Conservation (phyloP, 1,139 yeast genomes). For the Candida sojae region DNA sequence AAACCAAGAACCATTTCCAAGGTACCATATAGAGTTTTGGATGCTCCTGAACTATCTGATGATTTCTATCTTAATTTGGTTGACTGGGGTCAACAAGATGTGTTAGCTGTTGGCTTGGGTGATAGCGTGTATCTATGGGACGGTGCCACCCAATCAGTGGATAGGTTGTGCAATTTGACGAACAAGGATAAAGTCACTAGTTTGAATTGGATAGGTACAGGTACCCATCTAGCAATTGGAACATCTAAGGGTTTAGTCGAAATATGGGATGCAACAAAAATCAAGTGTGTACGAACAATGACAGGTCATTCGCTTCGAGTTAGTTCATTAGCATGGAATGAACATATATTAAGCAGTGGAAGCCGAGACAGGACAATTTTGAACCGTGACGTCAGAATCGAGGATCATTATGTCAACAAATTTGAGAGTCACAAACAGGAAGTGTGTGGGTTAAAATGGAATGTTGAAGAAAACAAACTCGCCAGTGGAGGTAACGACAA, state of each 20-base stretch:
- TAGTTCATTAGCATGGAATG: constrained; percentile 92
- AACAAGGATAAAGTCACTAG: constrained; percentile 73
- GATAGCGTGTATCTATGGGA: constrained; percentile 90
- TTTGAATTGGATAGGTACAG: constrained; percentile 91
- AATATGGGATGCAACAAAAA: constrained; percentile 92
- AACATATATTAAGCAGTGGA: constrained; percentile 84
- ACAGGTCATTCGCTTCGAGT: constrained; percentile 88
- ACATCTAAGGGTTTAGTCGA: constrained; percentile 85
- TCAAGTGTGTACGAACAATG: constrained; percentile 85
- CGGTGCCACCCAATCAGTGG: constrained; percentile 82
- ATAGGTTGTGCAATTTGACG: constrained; percentile 72
- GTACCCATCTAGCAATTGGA: constrained; percentile 92
- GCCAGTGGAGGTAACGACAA: constrained; percentile 97
- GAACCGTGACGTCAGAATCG: constrained; percentile 88
- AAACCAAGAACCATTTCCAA: constrained; percentile 76
- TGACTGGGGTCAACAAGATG: constrained; percentile 94
- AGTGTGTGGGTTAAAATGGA: constrained; percentile 96
- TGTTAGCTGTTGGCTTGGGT: constrained; percentile 88
- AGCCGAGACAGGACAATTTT: constrained; percentile 81
- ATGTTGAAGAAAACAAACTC: constrained; percentile 78
- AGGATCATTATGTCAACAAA: constrained; percentile 75
- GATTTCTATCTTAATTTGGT: constrained; percentile 90
- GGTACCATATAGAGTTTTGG: constrained; percentile 90
- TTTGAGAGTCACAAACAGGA: constrained; percentile 86
- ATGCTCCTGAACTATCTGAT: constrained; percentile 94